Conservation (phyloP, 345 rosid genomes). For the Eucalyptus curtisii region DNA sequence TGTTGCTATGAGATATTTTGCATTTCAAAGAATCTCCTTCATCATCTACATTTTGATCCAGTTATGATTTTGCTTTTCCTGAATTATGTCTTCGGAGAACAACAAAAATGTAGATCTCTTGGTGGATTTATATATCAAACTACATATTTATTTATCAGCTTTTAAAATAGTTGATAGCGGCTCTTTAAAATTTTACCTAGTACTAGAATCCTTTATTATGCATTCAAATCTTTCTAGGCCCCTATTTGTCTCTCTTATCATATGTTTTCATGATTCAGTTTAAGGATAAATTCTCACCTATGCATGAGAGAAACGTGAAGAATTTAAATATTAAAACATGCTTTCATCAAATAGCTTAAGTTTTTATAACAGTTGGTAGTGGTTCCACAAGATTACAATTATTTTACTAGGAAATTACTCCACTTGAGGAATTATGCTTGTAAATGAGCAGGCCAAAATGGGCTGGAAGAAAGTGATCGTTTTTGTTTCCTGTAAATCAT, state of each 20-base stretch:
- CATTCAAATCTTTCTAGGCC: neutral
- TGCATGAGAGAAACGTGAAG: neutral
- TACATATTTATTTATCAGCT: neutral
- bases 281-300: neutral
- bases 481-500: neutral
- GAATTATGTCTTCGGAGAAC: neutral
- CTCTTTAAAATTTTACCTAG: neutral
- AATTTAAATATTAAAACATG: neutral
- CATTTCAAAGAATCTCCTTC: neutral
- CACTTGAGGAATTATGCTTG: neutral
- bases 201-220: neutral
- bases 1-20: neutral
- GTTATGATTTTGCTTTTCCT: neutral
- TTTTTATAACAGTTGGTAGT: neutral
- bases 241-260: neutral
- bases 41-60: neutral
- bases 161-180: neutral
- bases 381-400: neutral
- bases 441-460: neutral
- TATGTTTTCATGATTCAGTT: neutral
- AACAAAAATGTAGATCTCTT: neutral
- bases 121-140: neutral
- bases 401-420: neutral
- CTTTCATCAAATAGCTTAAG: neutral
- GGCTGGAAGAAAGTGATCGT: neutral